These are phyloP conservation scores for Myriosclerotinia curreyana DNA, from an alignment of 2,329 filamentous ascomycete species.

Conservation along the genomic window DNA sequence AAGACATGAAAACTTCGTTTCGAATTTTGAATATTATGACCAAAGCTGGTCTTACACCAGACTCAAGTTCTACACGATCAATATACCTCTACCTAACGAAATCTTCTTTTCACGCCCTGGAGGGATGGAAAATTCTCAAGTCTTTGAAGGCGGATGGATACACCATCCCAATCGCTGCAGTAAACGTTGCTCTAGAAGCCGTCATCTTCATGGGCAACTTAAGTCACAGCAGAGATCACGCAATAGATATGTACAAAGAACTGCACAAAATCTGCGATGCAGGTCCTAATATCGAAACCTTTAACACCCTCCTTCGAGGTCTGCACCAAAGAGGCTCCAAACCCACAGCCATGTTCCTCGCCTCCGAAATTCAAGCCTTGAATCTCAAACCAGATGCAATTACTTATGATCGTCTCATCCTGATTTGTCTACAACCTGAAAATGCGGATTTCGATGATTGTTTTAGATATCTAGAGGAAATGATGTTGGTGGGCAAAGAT, in stretches of 20 bases:
- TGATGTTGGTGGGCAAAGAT: conserved; percentile 43
- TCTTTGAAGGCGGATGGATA: conserved; percentile 50
- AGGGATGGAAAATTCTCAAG: conserved; percentile 56
- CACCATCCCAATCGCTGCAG: conserved; percentile 49
- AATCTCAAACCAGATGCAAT: conserved; percentile 52
- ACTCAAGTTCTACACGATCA: conserved; percentile 58
- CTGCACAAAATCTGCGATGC: conserved; percentile 50
- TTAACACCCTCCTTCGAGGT: conserved; percentile 57
- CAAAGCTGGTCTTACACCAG: conserved; percentile 56
- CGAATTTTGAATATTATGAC: conserved; percentile 72
- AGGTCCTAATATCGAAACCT: conserved; percentile 52
- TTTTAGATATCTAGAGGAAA: conserved; percentile 50
- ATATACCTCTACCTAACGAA: conserved; percentile 57
- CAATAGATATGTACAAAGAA: conserved; percentile 59
- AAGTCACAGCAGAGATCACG: conserved; percentile 45
- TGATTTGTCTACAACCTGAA: conserved; percentile 48
- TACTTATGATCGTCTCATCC: conserved; percentile 61
- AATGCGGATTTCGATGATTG: conserved; percentile 47
- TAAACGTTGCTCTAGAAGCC: conserved; percentile 46
- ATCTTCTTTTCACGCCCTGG: conserved; percentile 44
- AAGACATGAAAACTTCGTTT: conserved; percentile 64
- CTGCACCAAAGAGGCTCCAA: conserved; percentile 42
- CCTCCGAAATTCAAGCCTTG: conserved; percentile 58
- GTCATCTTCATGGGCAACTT: conserved; percentile 36
- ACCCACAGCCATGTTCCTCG: conserved; percentile 57